These are phyloP conservation scores for Aspergillus sp. DNA, from an alignment of 2,329 filamentous ascomycete species.

Conservation along the genomic window DNA sequence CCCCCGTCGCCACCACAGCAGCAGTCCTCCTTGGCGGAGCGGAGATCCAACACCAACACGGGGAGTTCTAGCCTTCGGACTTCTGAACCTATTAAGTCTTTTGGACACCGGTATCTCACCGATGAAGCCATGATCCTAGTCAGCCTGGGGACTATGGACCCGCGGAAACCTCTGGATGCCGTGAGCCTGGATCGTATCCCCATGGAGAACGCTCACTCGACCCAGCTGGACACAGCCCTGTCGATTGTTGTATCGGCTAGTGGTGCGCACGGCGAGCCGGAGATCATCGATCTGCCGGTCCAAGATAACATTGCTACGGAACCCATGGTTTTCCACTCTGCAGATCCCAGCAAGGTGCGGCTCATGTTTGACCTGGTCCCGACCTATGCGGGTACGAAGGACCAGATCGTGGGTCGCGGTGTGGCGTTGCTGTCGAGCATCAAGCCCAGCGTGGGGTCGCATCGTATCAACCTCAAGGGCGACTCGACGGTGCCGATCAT, in stretches of 20 bases:
- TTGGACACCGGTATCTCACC: conserved; percentile 89
- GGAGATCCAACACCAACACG: conserved; percentile 33
- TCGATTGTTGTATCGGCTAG: conserved; percentile 83
- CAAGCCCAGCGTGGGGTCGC: conserved; percentile 70
- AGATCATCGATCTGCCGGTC: conserved; percentile 82
- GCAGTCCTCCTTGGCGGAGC: conserved; percentile 35
- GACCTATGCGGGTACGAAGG: conserved; percentile 75
- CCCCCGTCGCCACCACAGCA: conserved; percentile 7
- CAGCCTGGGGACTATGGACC: conserved; percentile 90
- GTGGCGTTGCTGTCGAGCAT: conserved; percentile 83
- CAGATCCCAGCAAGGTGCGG: conserved; percentile 71
- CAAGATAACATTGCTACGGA: conserved; percentile 92
- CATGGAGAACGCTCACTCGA: conserved; percentile 77
- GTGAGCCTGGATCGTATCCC: conserved; percentile 85
- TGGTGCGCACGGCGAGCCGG: conserved; percentile 77
- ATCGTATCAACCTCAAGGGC: conserved; percentile 84
- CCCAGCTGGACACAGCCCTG: conserved; percentile 86
- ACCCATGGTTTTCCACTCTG: conserved; percentile 79
- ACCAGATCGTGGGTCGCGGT: conserved; percentile 77
- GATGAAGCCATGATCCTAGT: conserved; percentile 85
- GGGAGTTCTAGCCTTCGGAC: conserved; percentile 32
- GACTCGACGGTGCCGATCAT: conserved; percentile 89
- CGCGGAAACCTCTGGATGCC: conserved; percentile 68
- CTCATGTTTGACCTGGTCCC: conserved; percentile 91
- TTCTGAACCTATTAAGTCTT: conserved; percentile 80